Evolutionary conservation across 225 moss, liverwort and hornwort genomes (phyloP).

Genomic region (Ulota crispa): DNA sequence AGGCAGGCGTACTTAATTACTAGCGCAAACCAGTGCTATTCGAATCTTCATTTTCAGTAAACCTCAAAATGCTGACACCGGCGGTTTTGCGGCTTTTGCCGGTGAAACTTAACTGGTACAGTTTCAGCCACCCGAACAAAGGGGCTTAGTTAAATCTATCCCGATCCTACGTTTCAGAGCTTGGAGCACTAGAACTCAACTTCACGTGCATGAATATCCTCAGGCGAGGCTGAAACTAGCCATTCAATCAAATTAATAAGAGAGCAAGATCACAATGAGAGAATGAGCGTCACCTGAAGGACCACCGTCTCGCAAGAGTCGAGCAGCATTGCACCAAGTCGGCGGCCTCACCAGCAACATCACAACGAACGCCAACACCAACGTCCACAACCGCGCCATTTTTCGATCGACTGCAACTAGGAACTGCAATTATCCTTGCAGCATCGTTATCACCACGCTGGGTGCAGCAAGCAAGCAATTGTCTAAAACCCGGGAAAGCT

Average conservation of each 20-base stretch:
- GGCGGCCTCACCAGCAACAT: conserved; percentile 28
- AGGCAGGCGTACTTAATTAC: too few species aligned
- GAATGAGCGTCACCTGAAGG: conserved; percentile 6
- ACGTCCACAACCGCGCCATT: neutral
- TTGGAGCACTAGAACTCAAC: neutral
- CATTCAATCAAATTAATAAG: neutral
- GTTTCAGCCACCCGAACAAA: neutral
- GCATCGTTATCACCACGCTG: neutral
- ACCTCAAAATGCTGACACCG: neutral
- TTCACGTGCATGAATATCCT: neutral
- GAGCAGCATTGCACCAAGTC: conserved; percentile 28
- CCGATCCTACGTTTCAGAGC: neutral
- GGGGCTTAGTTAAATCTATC: neutral
- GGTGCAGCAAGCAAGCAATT: neutral
- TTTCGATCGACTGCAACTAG: neutral
- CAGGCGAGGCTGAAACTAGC: neutral
- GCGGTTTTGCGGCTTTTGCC: neutral
- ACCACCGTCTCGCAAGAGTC: neutral
- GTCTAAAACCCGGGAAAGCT: neutral
- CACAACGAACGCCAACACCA: conserved; percentile 8
- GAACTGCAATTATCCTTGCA: neutral
- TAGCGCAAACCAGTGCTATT: neutral
- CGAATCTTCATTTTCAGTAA: neutral
- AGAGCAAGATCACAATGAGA: neutral
- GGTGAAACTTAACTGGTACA: neutral